Conservation (phyloP, 1,284 basidiomycete genomes). For the Laetiporus sulphureus region DNA sequence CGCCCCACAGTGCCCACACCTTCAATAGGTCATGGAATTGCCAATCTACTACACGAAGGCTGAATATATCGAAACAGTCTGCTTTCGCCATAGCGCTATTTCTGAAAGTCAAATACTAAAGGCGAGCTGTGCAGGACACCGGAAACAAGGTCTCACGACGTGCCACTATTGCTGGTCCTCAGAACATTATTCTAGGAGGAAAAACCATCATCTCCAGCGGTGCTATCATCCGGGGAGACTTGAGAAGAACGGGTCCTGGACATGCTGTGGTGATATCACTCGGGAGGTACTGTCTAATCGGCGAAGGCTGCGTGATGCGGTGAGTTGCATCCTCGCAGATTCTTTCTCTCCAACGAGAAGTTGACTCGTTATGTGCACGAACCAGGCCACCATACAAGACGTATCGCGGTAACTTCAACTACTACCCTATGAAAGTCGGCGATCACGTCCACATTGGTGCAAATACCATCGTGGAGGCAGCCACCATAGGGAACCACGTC, state of each 20-base stretch:
- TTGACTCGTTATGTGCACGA: constrained; percentile 1
- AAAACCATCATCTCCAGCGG: constrained; percentile 93
- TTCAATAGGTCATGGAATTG: constrained; percentile 41
- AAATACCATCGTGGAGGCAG: constrained; percentile 86
- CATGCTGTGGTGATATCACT: constrained; percentile 90
- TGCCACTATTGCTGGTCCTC: constrained; percentile 89
- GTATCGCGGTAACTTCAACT: constrained; percentile 89
- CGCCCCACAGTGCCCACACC: not conserved
- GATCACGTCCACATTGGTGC: constrained; percentile 93
- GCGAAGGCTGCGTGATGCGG: constrained; percentile 87
- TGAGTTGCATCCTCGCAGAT: constrained; percentile 28
- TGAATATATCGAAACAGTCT: constrained; percentile 81
- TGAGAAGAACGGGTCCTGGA: constrained; percentile 77
- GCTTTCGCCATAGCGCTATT: not conserved
- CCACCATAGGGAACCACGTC: constrained; percentile 90
- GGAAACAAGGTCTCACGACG: constrained; percentile 81
- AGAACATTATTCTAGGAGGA: constrained; percentile 95
- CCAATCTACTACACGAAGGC: constrained; percentile 70
- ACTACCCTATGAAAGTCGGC: constrained; percentile 96
- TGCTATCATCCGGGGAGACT: constrained; percentile 86
- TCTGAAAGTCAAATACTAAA: not conserved
- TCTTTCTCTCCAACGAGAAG: not conserved
- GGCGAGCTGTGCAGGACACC: constrained; percentile 23
- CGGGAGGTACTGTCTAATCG: constrained; percentile 89
- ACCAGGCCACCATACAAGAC: constrained; percentile 82